Conservation (phyloP, 495 filamentous ascomycete genomes). For the Penicillium paxilli region DNA sequence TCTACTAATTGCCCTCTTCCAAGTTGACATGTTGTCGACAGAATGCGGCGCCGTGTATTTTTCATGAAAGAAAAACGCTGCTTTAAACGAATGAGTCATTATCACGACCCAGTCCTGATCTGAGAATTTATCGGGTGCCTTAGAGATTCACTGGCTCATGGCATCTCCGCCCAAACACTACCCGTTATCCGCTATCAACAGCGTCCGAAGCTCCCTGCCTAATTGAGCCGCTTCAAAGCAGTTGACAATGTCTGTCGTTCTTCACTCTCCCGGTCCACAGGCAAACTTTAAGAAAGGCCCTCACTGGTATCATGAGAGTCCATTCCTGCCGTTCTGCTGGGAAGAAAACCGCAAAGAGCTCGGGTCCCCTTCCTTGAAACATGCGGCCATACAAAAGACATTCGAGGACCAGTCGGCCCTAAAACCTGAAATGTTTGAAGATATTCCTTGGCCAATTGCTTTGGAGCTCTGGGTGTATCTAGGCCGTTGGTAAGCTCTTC, state of each 20-base stretch:
- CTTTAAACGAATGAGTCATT: too few species aligned
- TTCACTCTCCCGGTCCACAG: neutral
- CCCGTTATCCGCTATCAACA: too few species aligned
- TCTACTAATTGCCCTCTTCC: too few species aligned
- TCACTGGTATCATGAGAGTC: slow-evolving; percentile 40
- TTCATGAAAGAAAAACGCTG: too few species aligned
- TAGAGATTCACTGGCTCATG: too few species aligned
- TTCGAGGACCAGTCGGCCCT: neutral
- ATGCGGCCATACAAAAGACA: neutral
- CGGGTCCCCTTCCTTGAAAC: slow-evolving; percentile 28
- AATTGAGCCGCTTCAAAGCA: neutral
- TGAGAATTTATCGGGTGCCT: too few species aligned
- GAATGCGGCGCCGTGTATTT: too few species aligned
- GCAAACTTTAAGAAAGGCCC: slow-evolving; percentile 16
- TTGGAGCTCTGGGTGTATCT: slow-evolving; percentile 41
- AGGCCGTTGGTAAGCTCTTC: slow-evolving; percentile 24
- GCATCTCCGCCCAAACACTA: too few species aligned
- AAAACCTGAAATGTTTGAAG: slow-evolving; percentile 4
- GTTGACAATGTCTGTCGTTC: neutral
- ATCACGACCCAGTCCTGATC: too few species aligned
- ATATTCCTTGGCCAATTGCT: slow-evolving; percentile 40
- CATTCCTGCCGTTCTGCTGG: slow-evolving; percentile 30
- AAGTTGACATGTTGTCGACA: too few species aligned
- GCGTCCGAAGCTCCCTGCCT: too few species aligned
- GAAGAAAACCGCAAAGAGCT: slow-evolving; percentile 13